phyloP scores from a whole-genome alignment of 2,329 filamentous ascomycete species.

The Diaporthe vaccinii region DNA sequence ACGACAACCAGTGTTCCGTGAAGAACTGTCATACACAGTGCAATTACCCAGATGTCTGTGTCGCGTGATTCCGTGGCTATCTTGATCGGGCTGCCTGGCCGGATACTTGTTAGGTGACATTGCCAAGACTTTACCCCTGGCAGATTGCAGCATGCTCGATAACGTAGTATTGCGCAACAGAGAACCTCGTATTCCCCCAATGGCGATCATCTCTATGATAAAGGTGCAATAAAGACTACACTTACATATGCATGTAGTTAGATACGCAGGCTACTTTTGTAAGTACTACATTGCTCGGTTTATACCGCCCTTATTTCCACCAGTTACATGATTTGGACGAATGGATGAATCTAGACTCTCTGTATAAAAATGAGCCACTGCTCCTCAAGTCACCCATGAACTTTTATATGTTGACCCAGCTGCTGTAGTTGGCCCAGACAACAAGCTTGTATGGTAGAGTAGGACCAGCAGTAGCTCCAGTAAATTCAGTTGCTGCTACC shows the following conservation, averaged over 20 bases:
- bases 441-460: not conserved
- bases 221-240: not conserved
- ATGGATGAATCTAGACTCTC: not conserved
- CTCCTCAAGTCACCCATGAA: not conserved
- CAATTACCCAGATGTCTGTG: not conserved
- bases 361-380: not conserved
- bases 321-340: not conserved
- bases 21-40: not conserved
- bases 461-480: not conserved
- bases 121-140: constrained; percentile 21
- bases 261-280: not conserved
- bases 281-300: not conserved
- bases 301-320: not conserved
- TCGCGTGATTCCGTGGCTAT: not conserved
- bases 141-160: constrained; percentile 15
- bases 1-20: not conserved
- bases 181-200: constrained; percentile 3
- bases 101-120: constrained; percentile 1
- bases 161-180: constrained; percentile 9
- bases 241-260: not conserved
- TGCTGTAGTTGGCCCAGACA: not conserved
- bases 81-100: not conserved
- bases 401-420: not conserved
- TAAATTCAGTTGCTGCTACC: not conserved
- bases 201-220: not conserved